These are phyloP conservation scores for Spencermartinsiella ligniputridi DNA, from an alignment of 1,139 yeast species.

Conservation along the genomic window DNA sequence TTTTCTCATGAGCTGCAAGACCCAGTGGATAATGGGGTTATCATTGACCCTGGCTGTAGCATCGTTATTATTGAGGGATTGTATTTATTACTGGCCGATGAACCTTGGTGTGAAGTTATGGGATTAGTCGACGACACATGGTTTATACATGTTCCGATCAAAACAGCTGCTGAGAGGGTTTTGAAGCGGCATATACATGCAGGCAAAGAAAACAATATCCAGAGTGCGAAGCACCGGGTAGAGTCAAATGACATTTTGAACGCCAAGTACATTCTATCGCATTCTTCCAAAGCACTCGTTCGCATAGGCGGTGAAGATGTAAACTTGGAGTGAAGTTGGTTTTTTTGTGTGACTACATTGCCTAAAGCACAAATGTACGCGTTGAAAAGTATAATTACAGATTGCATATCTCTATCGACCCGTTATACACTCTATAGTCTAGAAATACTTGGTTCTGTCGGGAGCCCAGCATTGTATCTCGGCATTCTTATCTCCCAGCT, in stretches of 20 bases:
- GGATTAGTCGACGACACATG: constrained; percentile 35
- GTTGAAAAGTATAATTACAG: too few relatives aligned
- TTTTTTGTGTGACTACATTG: too few relatives aligned
- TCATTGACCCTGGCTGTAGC: constrained; percentile 38
- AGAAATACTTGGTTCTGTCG: constrained; percentile 11
- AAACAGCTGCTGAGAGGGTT: constrained; percentile 50
- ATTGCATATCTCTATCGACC: not conserved
- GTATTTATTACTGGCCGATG: constrained; percentile 35
- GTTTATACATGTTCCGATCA: constrained; percentile 42
- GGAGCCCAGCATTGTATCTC: constrained; percentile 9
- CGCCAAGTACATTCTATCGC: constrained; percentile 49
- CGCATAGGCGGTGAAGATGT: constrained; percentile 23
- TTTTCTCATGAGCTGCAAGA: constrained; percentile 66
- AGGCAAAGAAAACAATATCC: constrained; percentile 53
- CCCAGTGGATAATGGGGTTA: constrained; percentile 52
- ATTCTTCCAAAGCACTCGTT: constrained; percentile 40
- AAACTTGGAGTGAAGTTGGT: too few relatives aligned
- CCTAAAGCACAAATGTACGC: too few relatives aligned
- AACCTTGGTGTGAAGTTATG: constrained; percentile 35
- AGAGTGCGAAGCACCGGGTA: constrained; percentile 62
- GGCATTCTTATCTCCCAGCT: constrained; percentile 9
- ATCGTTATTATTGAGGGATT: constrained; percentile 58
- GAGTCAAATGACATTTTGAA: constrained; percentile 66
- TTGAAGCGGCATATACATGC: constrained; percentile 66
- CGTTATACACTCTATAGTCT: not conserved